A percentile compares a stretch with the other conserved stretches of the same genome.
phyloP scores from a whole-genome alignment of 345 rosid genomes.

The Geranium brycei region DNA sequence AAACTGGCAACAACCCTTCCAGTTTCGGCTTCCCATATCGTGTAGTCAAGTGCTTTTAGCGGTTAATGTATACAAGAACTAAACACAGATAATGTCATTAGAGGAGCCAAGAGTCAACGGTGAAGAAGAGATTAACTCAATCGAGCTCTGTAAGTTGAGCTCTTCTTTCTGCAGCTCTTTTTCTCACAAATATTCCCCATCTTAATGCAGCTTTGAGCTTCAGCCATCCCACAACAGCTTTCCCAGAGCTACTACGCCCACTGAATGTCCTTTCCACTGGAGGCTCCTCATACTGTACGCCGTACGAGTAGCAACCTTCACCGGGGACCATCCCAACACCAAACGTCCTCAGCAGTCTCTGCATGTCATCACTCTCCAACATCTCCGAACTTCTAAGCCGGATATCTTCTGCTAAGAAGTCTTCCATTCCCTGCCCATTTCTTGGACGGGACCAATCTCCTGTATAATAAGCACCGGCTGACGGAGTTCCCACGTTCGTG shows the following conservation, averaged over 20 bases:
- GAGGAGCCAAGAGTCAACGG: too few species aligned
- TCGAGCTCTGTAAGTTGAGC: slow-evolving; percentile 20
- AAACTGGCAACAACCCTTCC: too few species aligned
- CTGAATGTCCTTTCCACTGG: neutral
- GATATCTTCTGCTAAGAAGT: slow-evolving; percentile 56
- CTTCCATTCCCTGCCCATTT: slow-evolving; percentile 41
- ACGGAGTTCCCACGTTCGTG: slow-evolving; percentile 10
- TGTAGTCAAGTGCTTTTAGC: too few species aligned
- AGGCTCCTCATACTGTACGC: slow-evolving; percentile 3
- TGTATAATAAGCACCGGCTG: slow-evolving; percentile 32
- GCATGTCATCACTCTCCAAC: slow-evolving; percentile 86
- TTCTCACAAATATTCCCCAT: slow-evolving; percentile 22
- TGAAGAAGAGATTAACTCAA: neutral
- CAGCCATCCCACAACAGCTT: slow-evolving; percentile 22
- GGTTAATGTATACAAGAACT: too few species aligned
- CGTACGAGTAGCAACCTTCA: neutral
- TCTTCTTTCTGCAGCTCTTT: slow-evolving; percentile 20
- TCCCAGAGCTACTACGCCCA: slow-evolving; percentile 8
- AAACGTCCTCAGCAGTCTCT: slow-evolving; percentile 55
- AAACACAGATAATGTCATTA: too few species aligned
- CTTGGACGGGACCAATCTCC: slow-evolving; percentile 37
- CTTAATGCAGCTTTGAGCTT: slow-evolving; percentile 23
- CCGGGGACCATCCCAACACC: slow-evolving; percentile 21
- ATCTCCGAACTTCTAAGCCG: slow-evolving; percentile 71
- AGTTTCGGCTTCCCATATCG: too few species aligned